Evolutionary conservation across 257 asterid genomes (phyloP).

Genomic region (Solanum tacnaense): DNA sequence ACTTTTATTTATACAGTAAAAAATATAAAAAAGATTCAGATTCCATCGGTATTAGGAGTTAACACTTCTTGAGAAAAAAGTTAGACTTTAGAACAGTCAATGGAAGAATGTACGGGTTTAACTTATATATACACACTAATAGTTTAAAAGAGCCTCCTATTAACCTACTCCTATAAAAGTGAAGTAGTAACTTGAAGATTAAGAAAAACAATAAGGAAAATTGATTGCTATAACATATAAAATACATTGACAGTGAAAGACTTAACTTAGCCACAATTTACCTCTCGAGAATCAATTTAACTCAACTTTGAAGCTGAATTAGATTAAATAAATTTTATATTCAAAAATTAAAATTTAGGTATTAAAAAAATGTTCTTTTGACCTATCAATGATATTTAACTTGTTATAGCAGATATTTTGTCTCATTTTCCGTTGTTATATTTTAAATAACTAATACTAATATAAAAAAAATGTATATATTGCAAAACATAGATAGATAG

Average conservation of each 20-base stretch:
- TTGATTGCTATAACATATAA: not conserved
- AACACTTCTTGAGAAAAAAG: not conserved
- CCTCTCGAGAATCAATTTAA: not conserved
- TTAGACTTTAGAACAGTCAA: not conserved
- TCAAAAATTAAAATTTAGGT: not conserved
- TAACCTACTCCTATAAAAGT: not conserved
- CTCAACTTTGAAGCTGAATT: not conserved
- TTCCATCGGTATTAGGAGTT: not conserved
- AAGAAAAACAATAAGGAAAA: not conserved
- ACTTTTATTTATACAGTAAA: not conserved
- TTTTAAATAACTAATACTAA: not conserved
- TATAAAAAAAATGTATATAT: not conserved
- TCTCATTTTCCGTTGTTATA: not conserved
- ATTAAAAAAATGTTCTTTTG: rapidly evolving
- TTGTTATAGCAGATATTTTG: not conserved
- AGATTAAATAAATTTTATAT: not conserved
- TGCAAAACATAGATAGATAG: not conserved
- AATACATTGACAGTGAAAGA: not conserved
- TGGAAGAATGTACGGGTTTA: not conserved
- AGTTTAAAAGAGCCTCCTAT: not conserved
- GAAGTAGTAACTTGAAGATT: not conserved
- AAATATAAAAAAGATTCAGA: not conserved
- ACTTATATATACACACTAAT: not conserved
- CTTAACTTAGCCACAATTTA: not conserved
- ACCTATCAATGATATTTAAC: not conserved